Conservation (phyloP, 805 yeast species). For the Pichia cabralensis region DNA sequence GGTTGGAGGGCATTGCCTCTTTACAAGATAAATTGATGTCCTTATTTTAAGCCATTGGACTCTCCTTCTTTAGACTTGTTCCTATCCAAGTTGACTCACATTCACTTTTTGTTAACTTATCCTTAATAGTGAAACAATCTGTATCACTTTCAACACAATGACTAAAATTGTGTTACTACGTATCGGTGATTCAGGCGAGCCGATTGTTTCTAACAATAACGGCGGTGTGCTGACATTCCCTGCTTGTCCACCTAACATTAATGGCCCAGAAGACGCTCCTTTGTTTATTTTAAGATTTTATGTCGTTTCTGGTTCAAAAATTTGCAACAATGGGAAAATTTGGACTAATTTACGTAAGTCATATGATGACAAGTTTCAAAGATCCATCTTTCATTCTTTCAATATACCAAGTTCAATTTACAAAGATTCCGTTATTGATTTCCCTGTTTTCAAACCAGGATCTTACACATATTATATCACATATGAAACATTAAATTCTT, state of each 20-base stretch:
- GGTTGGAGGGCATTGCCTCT: too few relatives aligned
- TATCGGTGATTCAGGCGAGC: slow-evolving; percentile 38
- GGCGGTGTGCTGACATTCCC: slow-evolving; percentile 47
- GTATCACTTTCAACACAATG: slow-evolving; percentile 19
- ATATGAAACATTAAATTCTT: slow-evolving; percentile 29
- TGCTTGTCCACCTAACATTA: slow-evolving; percentile 29
- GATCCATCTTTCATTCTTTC: slow-evolving; percentile 45
- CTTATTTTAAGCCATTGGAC: too few relatives aligned
- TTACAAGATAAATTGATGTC: too few relatives aligned
- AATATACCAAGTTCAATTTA: slow-evolving; percentile 50
- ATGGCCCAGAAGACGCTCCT: slow-evolving; percentile 26
- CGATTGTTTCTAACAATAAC: slow-evolving; percentile 25
- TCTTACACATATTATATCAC: slow-evolving; percentile 66
- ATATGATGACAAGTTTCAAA: slow-evolving; percentile 34
- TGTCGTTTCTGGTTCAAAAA: slow-evolving; percentile 65
- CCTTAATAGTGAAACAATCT: too few relatives aligned
- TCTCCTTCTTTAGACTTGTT: too few relatives aligned
- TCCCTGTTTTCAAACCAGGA: slow-evolving; percentile 65
- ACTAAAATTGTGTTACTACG: slow-evolving; percentile 35
- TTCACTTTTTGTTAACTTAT: too few relatives aligned
- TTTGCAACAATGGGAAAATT: slow-evolving; percentile 60
- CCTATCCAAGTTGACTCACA: too few relatives aligned
- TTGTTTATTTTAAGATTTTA: slow-evolving; percentile 45
- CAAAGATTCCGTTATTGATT: slow-evolving; percentile 48
- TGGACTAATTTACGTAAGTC: slow-evolving; percentile 63